Base-by-base conservation (phyloP, 2,329 filamentous ascomycete species). In the Hirsutella minnesotensis region DNA sequence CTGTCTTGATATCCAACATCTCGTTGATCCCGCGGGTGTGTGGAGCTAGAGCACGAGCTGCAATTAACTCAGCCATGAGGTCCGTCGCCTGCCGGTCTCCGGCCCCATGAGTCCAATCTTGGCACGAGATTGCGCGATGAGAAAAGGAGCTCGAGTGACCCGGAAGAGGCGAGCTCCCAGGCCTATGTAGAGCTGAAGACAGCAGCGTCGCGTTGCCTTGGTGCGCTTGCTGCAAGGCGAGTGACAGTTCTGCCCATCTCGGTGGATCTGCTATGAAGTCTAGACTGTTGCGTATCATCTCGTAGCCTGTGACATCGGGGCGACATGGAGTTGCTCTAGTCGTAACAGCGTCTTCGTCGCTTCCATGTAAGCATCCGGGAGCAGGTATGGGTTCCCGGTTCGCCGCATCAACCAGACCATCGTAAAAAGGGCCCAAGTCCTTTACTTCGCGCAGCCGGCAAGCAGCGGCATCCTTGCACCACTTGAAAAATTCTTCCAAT, bases 101-200 rank as follows among this genome's bases (percentile, higher is more conserved):
- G 33, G 10, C 22, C 18, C 31, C 9, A 9, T 18, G 20, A 15
- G 15, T 8, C 37, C 37, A 40, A 38, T 44, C 42, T 12, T 36
- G 42, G 30, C 42, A 44, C 9, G 38, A 39, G 21, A 44, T 44
- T 27, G 42, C 42, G 9, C 31, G 24, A 24, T 40, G 38, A 5
- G 42, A 19, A 15, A 44, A 30, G 9, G 19, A 30, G 24, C n/a
- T 29, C 20, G n/a, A 24, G 9, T 33, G 4, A 5, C 16, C n/a
- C 5, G 9, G 24, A 13, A 21, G 5, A 9, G 22, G 22, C 10
- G 24, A 12, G 18, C 13, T 27, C 5, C 35, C 21, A 7, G 22
- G 19, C 9, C 7, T 5, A 16, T 16, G 12, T 12, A 38, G 34
- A 18, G 4, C 16, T 2, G 22, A 12, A 5, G 40, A 42, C 1